Evolutionary conservation across 805 yeast genomes (phyloP).

Genomic region (Danielozyma ontarioensis): DNA sequence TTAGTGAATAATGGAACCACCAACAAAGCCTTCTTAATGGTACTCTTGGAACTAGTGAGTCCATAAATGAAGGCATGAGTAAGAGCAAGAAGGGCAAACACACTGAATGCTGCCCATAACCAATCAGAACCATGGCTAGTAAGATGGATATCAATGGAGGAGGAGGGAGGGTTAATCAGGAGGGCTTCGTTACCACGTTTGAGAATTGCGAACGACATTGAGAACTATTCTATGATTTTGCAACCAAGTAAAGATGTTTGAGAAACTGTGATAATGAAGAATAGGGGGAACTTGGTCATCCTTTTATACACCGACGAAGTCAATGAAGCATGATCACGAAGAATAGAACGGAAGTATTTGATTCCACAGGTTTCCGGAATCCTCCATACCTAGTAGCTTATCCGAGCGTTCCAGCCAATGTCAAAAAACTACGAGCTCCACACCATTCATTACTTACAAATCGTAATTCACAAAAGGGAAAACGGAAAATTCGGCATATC

Average conservation of each 20-base stretch:
- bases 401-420: too few species aligned
- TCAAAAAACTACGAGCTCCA: too few species aligned
- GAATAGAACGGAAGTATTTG: too few species aligned
- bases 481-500: too few species aligned
- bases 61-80: conserved; percentile 19
- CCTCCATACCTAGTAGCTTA: too few species aligned
- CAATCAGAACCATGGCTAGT: conserved; percentile 60
- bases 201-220: not conserved
- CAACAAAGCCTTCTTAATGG: conserved; percentile 29
- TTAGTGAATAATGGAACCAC: conserved; percentile 39
- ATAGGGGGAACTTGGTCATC: not conserved
- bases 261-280: not conserved
- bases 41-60: conserved; percentile 15
- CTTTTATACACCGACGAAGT: too few species aligned
- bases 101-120: conserved; percentile 59
- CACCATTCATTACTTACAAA: too few species aligned
- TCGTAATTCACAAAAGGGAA: too few species aligned
- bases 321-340: too few species aligned
- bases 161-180: conserved; percentile 33
- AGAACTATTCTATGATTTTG: not conserved
- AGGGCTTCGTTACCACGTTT: conserved; percentile 35
- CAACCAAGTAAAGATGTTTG: not conserved
- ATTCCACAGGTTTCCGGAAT: too few species aligned
- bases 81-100: conserved; percentile 38
- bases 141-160: conserved; percentile 44